Evolutionary conservation across 805 yeast genomes (phyloP).

Genomic region (Jamesozyma lodderae): DNA sequence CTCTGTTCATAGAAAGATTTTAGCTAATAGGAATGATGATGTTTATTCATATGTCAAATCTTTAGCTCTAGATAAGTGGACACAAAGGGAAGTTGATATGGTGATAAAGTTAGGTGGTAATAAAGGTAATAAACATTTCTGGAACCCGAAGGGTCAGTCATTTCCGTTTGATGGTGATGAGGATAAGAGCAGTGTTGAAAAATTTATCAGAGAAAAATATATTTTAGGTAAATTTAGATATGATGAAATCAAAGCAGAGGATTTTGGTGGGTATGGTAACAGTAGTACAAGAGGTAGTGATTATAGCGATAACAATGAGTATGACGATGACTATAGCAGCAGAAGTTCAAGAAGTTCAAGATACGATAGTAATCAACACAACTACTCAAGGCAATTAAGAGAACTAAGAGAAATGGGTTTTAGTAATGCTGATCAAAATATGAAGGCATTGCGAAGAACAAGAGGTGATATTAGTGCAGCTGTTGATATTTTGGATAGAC

Average conservation of each 20-base stretch:
- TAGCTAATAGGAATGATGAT: slow-evolving; percentile 37
- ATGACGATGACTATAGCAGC: slow-evolving; percentile 6
- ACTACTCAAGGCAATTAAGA: slow-evolving; percentile 29
- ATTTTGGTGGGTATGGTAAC: slow-evolving; percentile 12
- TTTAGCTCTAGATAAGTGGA: slow-evolving; percentile 66
- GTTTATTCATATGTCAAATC: slow-evolving; percentile 62
- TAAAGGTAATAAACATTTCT: slow-evolving; percentile 44
- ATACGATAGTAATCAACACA: slow-evolving; percentile 9
- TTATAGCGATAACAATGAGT: not conserved
- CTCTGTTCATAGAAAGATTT: slow-evolving; percentile 52
- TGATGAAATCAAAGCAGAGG: slow-evolving; percentile 24
- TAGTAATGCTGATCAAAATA: slow-evolving; percentile 36
- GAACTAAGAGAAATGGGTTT: slow-evolving; percentile 36
- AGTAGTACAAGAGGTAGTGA: slow-evolving; percentile 4
- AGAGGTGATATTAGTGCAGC: slow-evolving; percentile 54
- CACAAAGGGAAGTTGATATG: slow-evolving; percentile 41
- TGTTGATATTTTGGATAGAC: slow-evolving; percentile 30
- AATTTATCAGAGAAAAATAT: slow-evolving; percentile 60
- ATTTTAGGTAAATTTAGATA: slow-evolving; percentile 46
- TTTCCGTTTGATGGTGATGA: slow-evolving; percentile 74
- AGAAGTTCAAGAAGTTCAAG: not conserved
- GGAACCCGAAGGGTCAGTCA: slow-evolving; percentile 63
- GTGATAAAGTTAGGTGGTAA: slow-evolving; percentile 46
- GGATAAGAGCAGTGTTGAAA: slow-evolving; percentile 44
- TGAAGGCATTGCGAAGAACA: slow-evolving; percentile 50